Evolutionary conservation across 169 alveolate genomes (phyloP).

Genomic region (Babesia gibsoni): DNA sequence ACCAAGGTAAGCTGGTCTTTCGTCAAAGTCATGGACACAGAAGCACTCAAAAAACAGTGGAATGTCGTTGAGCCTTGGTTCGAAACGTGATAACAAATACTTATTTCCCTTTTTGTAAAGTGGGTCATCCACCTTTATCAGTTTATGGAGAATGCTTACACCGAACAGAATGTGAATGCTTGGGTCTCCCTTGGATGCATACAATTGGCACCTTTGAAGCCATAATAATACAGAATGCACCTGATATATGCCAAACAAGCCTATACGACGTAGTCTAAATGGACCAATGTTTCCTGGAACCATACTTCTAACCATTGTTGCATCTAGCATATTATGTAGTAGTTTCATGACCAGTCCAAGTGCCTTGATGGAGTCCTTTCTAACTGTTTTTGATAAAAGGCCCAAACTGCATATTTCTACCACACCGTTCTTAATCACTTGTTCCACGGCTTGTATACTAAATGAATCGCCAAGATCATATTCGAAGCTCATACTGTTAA

Average conservation of each 20-base stretch:
- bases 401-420: slow-evolving; percentile 19
- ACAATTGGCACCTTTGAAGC: slow-evolving; percentile 1
- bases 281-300: slow-evolving; percentile 13
- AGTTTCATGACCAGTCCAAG: slow-evolving; percentile 4
- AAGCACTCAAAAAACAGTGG: slow-evolving; percentile 43
- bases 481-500: background rate
- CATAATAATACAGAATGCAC: slow-evolving; percentile 14
- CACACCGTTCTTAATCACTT: slow-evolving; percentile 17
- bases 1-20: background rate
- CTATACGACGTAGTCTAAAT: slow-evolving; percentile 14
- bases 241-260: slow-evolving; percentile 19
- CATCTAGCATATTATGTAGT: slow-evolving; percentile 20
- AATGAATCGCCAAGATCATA: background rate
- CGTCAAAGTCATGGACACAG: slow-evolving; percentile 8
- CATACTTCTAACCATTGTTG: slow-evolving; percentile 7
- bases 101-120: slow-evolving; percentile 15
- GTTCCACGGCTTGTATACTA: slow-evolving; percentile 16
- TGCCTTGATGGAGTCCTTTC: background rate
- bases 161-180: background rate
- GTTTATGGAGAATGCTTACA: slow-evolving; percentile 2
- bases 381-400: background rate
- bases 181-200: slow-evolving; percentile 8
- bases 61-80: slow-evolving; percentile 5
- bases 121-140: slow-evolving; percentile 34
- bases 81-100: slow-evolving; percentile 1